Conservation (phyloP, 83 land plant genomes). For the Picea abies region DNA sequence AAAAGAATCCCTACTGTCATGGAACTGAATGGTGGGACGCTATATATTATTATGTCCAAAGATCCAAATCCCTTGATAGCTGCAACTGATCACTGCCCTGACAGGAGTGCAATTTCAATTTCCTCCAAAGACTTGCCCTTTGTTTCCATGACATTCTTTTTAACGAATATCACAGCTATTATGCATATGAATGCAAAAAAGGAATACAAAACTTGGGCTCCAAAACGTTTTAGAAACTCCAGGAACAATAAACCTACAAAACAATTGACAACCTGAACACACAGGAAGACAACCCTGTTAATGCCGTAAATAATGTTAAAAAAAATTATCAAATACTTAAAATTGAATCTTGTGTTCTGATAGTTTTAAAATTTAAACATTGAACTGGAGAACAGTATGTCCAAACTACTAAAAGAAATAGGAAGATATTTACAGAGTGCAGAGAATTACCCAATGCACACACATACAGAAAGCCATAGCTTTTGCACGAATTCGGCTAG, state of each 20-base stretch:
- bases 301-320: neutral
- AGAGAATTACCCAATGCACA: constrained; percentile 83
- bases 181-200: constrained; percentile 76
- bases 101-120: constrained; percentile 70
- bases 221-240: constrained; percentile 68
- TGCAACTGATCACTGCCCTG: neutral
- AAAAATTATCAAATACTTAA: constrained; percentile 1
- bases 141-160: constrained; percentile 78
- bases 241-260: constrained; percentile 83
- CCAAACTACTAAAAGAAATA: neutral
- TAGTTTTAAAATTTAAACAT: neutral
- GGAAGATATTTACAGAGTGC: neutral
- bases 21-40: neutral
- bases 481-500: constrained; percentile 78
- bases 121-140: constrained; percentile 90
- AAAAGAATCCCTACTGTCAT: neutral
- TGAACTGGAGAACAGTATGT: neutral
- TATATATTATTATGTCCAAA: neutral
- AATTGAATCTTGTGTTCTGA: neutral
- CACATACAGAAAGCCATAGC: constrained; percentile 94
- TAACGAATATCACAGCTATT: constrained; percentile 69
- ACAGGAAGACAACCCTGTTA: neutral
- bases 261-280: constrained; percentile 82
- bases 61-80: neutral
- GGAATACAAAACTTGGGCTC: constrained; percentile 62